These are phyloP conservation scores for Penicillium palitans DNA, from an alignment of 2,329 filamentous ascomycete genomes.

Conservation along the genomic window DNA sequence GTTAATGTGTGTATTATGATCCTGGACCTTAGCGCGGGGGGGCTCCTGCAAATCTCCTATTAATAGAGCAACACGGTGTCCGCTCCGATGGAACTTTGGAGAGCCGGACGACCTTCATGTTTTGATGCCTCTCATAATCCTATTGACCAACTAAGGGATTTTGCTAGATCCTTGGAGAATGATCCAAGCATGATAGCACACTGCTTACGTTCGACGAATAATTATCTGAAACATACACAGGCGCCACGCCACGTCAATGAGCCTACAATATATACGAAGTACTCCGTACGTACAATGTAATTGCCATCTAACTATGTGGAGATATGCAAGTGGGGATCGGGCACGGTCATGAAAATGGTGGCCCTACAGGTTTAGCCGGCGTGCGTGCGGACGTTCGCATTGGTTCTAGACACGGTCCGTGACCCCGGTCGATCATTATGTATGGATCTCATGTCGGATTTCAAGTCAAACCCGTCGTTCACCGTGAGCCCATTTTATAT, in stretches of 20 bases:
- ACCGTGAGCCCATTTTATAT: neutral
- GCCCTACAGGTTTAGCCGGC: neutral
- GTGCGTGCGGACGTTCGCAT: neutral
- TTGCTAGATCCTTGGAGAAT: neutral
- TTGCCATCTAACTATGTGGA: neutral
- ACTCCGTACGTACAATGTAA: neutral
- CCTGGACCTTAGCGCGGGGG: no score
- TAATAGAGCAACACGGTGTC: no score
- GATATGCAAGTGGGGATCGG: neutral
- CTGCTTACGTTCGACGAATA: neutral
- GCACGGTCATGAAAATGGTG: neutral
- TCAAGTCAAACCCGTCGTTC: neutral
- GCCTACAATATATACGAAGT: neutral
- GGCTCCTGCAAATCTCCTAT: no score
- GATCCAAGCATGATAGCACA: neutral
- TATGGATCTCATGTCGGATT: neutral
- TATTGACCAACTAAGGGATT: neutral
- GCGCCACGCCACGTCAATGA: neutral
- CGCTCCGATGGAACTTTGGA: no score
- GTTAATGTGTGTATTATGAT: no score
- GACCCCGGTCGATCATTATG: constrained; percentile 6
- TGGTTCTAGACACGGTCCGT: constrained; percentile 2
- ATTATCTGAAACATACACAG: neutral
- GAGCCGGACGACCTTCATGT: no score
- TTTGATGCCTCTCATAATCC: no score